Conservation (phyloP, 257 asterid genomes). For the Ophiorrhiza pumila region DNA sequence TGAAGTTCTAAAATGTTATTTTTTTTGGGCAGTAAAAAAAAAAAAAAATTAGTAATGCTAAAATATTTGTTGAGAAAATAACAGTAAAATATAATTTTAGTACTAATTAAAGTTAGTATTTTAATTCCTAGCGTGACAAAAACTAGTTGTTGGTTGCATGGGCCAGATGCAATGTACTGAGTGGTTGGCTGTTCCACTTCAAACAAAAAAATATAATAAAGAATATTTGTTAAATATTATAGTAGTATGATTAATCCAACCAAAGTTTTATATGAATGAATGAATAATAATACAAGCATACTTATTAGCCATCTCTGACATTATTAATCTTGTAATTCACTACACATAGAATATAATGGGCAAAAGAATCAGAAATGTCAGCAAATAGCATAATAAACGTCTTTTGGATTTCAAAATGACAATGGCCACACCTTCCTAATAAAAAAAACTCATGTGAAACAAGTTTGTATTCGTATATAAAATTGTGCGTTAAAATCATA, state of each 20-base stretch:
- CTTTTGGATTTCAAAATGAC: background rate
- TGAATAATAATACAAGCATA: background rate
- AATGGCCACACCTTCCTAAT: too few species aligned
- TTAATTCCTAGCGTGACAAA: slow-evolving; percentile 6
- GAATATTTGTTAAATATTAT: background rate
- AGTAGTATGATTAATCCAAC: background rate
- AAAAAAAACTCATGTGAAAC: too few species aligned
- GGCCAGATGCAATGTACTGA: slow-evolving; percentile 22
- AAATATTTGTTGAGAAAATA: too few species aligned
- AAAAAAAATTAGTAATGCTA: too few species aligned
- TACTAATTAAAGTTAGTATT: background rate
- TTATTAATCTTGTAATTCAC: background rate
- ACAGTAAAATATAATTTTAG: too few species aligned
- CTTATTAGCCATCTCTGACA: background rate
- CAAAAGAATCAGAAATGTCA: background rate
- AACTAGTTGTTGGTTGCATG: background rate
- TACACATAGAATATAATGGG: background rate
- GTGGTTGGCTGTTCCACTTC: slow-evolving; percentile 7
- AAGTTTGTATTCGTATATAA: too few species aligned
- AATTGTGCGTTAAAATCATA: too few species aligned
- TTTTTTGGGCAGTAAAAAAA: background rate
- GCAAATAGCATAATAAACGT: background rate
- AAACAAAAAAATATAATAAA: background rate
- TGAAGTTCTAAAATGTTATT: background rate
- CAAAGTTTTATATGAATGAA: background rate